A percentile compares a stretch with the other conserved stretches of the same genome.
Evolutionary conservation across 1,284 basidiomycete genomes (phyloP).

Genomic region (Wolfiporia cocos): DNA sequence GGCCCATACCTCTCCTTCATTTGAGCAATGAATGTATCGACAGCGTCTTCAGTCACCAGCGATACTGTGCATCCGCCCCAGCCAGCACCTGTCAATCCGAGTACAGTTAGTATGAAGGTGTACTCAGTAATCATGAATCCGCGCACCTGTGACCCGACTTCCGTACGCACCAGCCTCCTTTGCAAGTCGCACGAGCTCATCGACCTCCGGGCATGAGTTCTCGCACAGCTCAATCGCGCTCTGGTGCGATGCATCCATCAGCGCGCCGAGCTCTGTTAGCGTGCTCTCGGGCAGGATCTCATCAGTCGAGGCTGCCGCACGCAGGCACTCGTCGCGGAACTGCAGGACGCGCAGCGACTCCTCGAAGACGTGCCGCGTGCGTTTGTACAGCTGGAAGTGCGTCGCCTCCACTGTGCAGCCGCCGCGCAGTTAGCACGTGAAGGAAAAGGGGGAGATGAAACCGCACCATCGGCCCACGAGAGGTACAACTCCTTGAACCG

Average conservation of each 20-base stretch:
- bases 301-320: conserved; percentile 21
- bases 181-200: conserved; percentile 60
- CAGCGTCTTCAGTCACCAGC: conserved; percentile 64
- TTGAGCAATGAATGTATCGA: conserved; percentile 60
- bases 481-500: conserved; percentile 65
- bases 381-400: conserved; percentile 75
- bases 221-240: conserved; percentile 67
- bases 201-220: conserved; percentile 76
- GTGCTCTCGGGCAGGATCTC: conserved; percentile 14
- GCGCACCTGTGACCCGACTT: conserved; percentile 64
- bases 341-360: conserved; percentile 76
- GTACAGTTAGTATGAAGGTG: too few relatives aligned
- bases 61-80: conserved; percentile 91
- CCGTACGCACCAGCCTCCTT: conserved; percentile 70
- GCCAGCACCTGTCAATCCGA: conserved; percentile 53
- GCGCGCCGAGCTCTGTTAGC: conserved; percentile 51
- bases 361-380: conserved; percentile 70
- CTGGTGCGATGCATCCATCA: conserved; percentile 77
- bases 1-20: conserved; percentile 56
- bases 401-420: conserved; percentile 59
- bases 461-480: conserved; percentile 69
- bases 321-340: conserved; percentile 63
- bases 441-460: not conserved
- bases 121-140: not conserved
- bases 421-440: conserved; percentile 2